Evolutionary conservation across 176 grass and related monocot genomes (phyloP), one percentile per base, ranked within the genome.

Genomic region (Paspalum notatum): DNA sequence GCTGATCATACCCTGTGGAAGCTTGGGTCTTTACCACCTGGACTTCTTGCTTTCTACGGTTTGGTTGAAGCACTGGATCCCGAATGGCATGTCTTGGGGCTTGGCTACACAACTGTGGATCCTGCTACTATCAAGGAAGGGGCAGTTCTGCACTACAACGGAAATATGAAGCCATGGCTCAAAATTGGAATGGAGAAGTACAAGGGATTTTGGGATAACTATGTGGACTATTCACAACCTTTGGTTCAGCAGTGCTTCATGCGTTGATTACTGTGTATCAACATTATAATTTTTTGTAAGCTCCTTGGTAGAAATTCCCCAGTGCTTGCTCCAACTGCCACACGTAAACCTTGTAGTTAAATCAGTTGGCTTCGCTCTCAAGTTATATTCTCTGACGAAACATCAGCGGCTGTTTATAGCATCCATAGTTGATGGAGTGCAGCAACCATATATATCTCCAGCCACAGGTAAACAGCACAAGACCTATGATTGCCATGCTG

Each of bases 101-200:
- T 99, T 44, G 96, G 96, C 62, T 99, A 99, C 77, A 99, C 96
- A 12, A 95, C 86, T 12, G 96, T 99, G 5, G 92, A 99, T 65
- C 54, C 79, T 20, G 79, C 52, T 45, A 44, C 78, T 57, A 95
- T 99, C 69, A 95, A 86, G 68, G 91, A 95, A 89, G 96, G 96
- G 41, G 96, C 96, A 68, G 96, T 99, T n/a, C 82, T 99, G 72
- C 96, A 99, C 78, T 99, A 99, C 67, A 99, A 99, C 76, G 96
- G 96, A 45, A 99, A 99, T 71, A 91, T 99, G 93, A 99, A 99
- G 68, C 96, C 96, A 48, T 99, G 96, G 96, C 71, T 99, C 71
- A 99, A 95, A 85, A 99, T 95, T 86, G 96, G 96, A 72, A 99
- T 99, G 88, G 96, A 99, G 45, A 99, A 99, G 68, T 99, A 99